Conservation (phyloP, 371 early-diverging fungal genomes). For the Haplosporangium sp. region DNA sequence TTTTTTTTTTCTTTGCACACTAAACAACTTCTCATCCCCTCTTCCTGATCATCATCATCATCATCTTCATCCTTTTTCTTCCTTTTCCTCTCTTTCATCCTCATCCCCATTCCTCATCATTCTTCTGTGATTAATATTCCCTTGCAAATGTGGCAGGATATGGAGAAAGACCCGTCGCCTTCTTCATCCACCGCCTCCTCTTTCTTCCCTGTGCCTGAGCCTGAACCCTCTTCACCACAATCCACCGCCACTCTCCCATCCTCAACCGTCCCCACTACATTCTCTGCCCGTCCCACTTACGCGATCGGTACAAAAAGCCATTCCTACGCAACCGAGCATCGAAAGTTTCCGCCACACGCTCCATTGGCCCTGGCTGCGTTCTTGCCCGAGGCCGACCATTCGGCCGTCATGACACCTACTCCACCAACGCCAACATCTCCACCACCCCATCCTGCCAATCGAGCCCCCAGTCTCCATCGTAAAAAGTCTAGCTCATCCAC, state of each 20-base stretch:
- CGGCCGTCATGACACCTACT: slow-evolving; percentile 2
- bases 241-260: slow-evolving; percentile 27
- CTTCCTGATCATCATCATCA: background rate
- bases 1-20: background rate
- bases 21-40: background rate
- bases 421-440: slow-evolving; percentile 16
- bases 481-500: slow-evolving; percentile 5
- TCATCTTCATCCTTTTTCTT: slow-evolving; percentile 9
- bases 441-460: slow-evolving; percentile 6
- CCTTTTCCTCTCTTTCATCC: slow-evolving; percentile 5
- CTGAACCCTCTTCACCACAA: slow-evolving; percentile 31
- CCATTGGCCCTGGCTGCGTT: background rate
- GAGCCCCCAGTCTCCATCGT: slow-evolving; percentile 23
- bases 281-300: slow-evolving; percentile 27
- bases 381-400: slow-evolving; percentile 19
- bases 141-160: slow-evolving; percentile 26
- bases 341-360: slow-evolving; percentile 15
- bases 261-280: slow-evolving; percentile 27
- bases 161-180: slow-evolving; percentile 1
- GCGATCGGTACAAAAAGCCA: slow-evolving; percentile 49
- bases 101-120: background rate
- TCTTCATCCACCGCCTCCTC: background rate
- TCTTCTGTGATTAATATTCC: background rate
- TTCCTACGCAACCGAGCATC: slow-evolving; percentile 33
- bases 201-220: slow-evolving; percentile 9